These are phyloP conservation scores for Barbatosphaeria neglecta DNA, from an alignment of 495 filamentous ascomycete species.

Conservation along the genomic window DNA sequence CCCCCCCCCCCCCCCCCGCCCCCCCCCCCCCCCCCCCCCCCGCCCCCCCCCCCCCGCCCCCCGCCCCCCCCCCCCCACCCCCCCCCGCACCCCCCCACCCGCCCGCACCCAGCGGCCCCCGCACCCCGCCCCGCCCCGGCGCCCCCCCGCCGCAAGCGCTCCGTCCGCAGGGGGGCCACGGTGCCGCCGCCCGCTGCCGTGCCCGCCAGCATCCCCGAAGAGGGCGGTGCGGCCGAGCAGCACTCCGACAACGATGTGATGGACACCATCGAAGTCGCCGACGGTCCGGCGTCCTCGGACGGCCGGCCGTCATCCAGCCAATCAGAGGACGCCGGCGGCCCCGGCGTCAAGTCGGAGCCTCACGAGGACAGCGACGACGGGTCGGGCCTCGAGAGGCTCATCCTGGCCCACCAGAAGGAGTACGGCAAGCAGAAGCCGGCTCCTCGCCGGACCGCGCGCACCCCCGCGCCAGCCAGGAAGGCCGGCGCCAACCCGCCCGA, in stretches of 20 bases:
- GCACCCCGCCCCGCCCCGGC: conserved; percentile 23
- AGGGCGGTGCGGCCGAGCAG: too few species aligned
- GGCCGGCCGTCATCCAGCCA: conserved; percentile 7
- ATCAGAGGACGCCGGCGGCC: conserved; percentile 4
- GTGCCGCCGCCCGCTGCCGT: conserved; percentile 13
- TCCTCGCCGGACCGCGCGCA: too few species aligned
- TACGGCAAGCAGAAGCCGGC: background rate
- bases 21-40: too few species aligned
- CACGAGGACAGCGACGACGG: background rate
- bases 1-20: too few species aligned
- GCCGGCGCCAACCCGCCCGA: too few species aligned
- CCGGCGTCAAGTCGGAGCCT: background rate
- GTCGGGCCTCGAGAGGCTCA: background rate
- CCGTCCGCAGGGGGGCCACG: conserved; percentile 20
- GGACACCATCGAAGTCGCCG: conserved; percentile 37
- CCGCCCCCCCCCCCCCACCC: too few species aligned
- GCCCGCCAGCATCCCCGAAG: too few species aligned
- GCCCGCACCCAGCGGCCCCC: too few species aligned
- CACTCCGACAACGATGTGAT: conserved; percentile 30
- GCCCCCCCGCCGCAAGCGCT: conserved; percentile 20
- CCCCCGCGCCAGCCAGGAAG: too few species aligned
- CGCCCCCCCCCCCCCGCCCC: too few species aligned
- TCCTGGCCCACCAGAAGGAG: background rate
- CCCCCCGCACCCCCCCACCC: too few species aligned
- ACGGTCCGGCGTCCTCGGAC: conserved; percentile 9